Base-by-base conservation (phyloP, 805 yeast genomes). In the Tetrapisispora namnaoensis region DNA sequence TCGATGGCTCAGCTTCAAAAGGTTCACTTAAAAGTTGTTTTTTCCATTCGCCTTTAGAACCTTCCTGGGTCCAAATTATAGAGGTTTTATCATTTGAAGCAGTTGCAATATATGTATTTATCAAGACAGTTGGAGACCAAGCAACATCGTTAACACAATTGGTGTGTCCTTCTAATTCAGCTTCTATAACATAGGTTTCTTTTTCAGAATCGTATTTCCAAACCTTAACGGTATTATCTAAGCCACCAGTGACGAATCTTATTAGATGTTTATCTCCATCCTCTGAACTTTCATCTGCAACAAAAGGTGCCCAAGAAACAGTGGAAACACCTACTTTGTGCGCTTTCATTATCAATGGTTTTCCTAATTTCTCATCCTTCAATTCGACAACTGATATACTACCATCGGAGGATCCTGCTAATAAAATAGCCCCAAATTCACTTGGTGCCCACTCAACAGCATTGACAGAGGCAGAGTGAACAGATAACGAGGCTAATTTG, bases 141-240 rank as follows among this genome's bases (percentile, higher is more conserved):
- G 91, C 86, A 52, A 90, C 95, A 65, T 90, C 97, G 65, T 96
- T 80, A 32, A 90, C 95, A 96, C 96, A 89, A 67, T 88, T 96
- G 17, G 84, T 74, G 66, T 90, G 97, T 37, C 95, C 96, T 55
- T 80, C 81, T 48, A 90, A 75, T 17, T 76, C 74, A 37, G 81
- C 80, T 64, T 88, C 95, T 60, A 80, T 76, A 27, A 74, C 74
- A 64, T 83, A 86, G 32, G 74, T 75, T 55, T 73, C 74, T 5
- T 73, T 67, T 13, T 77, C 66, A 18, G 69, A 53, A 51, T 82
- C 83, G 57, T 67, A 80, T 58, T 73, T 76, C 97, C 97, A 90
- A 59, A 90, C 80, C 64, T 86, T 88, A 49, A 88, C 91, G 55
- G 86, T 72, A 61, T 88, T 87, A 67, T 90, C 97, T 52, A 90